Evolutionary conservation across 176 grass and related monocot genomes (phyloP).

Genomic region (Eragrostis nindensis): DNA sequence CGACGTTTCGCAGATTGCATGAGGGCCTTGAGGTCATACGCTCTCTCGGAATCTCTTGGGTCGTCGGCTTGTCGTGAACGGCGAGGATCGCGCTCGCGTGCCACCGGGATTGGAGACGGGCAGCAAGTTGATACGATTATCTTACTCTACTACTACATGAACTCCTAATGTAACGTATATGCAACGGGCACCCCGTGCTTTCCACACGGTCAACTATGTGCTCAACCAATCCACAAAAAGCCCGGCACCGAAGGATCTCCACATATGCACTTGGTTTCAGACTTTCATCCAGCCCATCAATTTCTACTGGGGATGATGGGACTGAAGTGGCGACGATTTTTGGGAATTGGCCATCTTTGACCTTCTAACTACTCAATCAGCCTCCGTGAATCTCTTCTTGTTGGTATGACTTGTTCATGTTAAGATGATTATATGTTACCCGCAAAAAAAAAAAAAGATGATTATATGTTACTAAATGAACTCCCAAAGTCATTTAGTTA

Average conservation of each 20-base stretch:
- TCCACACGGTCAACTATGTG: constrained; percentile 34
- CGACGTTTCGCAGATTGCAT: background rate
- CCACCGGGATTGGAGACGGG: background rate
- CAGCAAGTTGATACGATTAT: background rate
- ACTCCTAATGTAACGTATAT: background rate
- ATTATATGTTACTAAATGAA: too few species aligned
- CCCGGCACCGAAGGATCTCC: background rate
- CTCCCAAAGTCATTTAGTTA: too few species aligned
- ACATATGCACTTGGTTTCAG: background rate
- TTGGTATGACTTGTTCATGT: background rate
- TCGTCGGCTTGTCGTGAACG: background rate
- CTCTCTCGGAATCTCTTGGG: background rate
- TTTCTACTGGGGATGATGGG: background rate
- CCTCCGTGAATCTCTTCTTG: too few species aligned
- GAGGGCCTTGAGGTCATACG: background rate
- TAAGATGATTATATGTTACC: too few species aligned
- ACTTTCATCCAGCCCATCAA: constrained; percentile 14
- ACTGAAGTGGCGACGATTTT: background rate
- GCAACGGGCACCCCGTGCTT: constrained; percentile 12
- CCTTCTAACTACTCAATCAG: too few species aligned
- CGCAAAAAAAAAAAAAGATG: too few species aligned
- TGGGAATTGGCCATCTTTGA: constrained; percentile 10
- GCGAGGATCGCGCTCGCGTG: background rate
- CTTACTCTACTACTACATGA: too few species aligned
- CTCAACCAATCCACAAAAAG: constrained; percentile 20